Percentiles rank a stretch among this genome's conserved stretches.
Evolutionary conservation across 441 rosid genomes (phyloP).

Genomic region (Metrosideros polymorpha): DNA sequence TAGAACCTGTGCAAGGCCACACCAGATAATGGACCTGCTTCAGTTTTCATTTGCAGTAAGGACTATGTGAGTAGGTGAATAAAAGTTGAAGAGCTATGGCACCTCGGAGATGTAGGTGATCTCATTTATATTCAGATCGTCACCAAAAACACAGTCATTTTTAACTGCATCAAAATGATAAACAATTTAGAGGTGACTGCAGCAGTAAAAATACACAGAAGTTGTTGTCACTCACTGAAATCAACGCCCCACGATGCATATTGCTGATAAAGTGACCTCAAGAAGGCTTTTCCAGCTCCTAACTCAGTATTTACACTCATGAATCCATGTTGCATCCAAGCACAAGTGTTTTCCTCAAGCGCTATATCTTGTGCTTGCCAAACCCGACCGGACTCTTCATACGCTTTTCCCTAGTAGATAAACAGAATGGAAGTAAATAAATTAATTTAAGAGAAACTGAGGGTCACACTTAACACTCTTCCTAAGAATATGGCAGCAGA

Average conservation of each 20-base stretch:
- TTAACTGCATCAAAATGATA: slow-evolving; percentile 38
- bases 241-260: slow-evolving; percentile 94
- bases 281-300: slow-evolving; percentile 87
- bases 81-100: not conserved
- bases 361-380: slow-evolving; percentile 83
- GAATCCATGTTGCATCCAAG: slow-evolving; percentile 84
- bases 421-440: not conserved
- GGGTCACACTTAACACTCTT: not conserved
- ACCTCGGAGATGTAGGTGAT: slow-evolving; percentile 72
- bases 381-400: slow-evolving; percentile 40
- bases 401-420: slow-evolving; percentile 51
- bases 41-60: not conserved
- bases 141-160: slow-evolving; percentile 83
- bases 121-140: slow-evolving; percentile 64
- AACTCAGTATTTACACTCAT: slow-evolving; percentile 68
- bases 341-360: slow-evolving; percentile 70
- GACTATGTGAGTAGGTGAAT: not conserved
- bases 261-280: slow-evolving; percentile 70
- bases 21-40: not conserved
- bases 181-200: not conserved
- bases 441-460: not conserved
- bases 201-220: not conserved
- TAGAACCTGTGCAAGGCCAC: slow-evolving; percentile 43
- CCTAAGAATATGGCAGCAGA: not conserved
- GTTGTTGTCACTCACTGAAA: slow-evolving; percentile 45